A percentile compares a stretch with the other conserved stretches of the same genome.
Evolutionary conservation across 768 basidiomycete species (phyloP).

Genomic region (Pleurotus ostreatus): DNA sequence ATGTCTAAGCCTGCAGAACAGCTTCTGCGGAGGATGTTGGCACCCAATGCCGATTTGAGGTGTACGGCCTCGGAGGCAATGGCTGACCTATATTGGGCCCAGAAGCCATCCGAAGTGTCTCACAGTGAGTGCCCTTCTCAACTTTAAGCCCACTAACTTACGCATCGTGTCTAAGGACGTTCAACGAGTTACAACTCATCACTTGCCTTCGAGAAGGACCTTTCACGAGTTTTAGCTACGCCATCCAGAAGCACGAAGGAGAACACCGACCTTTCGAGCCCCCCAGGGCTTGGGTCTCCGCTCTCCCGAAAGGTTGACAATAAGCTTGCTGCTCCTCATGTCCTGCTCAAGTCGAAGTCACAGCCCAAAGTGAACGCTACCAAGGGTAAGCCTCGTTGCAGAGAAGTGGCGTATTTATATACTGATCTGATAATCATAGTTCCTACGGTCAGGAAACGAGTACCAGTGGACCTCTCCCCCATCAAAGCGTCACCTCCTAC

Average conservation of each 20-base stretch:
- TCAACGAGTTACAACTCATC: conserved; percentile 45
- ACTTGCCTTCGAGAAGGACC: conserved; percentile 47
- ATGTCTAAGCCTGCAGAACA: conserved; percentile 63
- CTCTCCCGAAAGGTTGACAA: conserved; percentile 9
- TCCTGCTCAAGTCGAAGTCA: conserved; percentile 35
- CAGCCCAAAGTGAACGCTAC: conserved; percentile 37
- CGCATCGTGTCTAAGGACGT: conserved; percentile 23
- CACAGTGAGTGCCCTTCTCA: conserved; percentile 37
- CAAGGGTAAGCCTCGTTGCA: conserved; percentile 29
- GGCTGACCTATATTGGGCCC: conserved; percentile 63
- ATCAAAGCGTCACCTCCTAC: conserved; percentile 50
- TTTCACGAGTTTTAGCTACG: conserved; percentile 32
- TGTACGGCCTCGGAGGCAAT: conserved; percentile 67
- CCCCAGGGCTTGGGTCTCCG: conserved; percentile 25
- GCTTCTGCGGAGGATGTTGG: conserved; percentile 72
- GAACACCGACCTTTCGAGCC: conserved; percentile 25
- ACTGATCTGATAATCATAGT: background rate
- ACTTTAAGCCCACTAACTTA: background rate
- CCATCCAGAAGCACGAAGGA: conserved; percentile 15
- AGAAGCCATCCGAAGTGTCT: conserved; percentile 20
- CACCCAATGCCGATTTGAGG: conserved; percentile 77
- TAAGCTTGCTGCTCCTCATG: conserved; percentile 15
- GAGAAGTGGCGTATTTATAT: background rate
- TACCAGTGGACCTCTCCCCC: conserved; percentile 39
- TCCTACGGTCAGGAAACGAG: conserved; percentile 34